These are phyloP conservation scores for Lactarius deliciosus DNA, from an alignment of 768 basidiomycete genomes.

Conservation along the genomic window DNA sequence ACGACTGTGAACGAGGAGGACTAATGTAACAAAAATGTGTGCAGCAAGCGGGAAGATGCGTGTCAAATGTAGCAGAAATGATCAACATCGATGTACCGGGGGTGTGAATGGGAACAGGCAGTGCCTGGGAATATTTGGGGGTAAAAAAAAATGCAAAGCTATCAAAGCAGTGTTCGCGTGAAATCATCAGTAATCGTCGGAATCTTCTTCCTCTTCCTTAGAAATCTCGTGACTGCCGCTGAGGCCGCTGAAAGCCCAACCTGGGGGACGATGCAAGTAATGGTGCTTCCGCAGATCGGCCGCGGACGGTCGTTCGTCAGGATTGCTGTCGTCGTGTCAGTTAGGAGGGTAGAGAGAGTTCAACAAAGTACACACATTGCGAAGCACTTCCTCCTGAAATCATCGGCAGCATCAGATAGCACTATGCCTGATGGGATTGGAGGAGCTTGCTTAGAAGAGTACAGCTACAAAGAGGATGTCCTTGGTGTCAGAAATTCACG, in stretches of 20 bases:
- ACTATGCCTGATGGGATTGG: slow-evolving; percentile 84
- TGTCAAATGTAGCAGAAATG: slow-evolving; percentile 30
- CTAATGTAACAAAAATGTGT: slow-evolving; percentile 30
- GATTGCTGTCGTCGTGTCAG: slow-evolving; percentile 52
- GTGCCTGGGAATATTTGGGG: slow-evolving; percentile 9
- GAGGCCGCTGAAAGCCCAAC: slow-evolving; percentile 70
- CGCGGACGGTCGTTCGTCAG: slow-evolving; percentile 78
- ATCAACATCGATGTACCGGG: slow-evolving; percentile 18
- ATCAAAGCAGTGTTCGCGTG: slow-evolving; percentile 18
- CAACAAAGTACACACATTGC: slow-evolving; percentile 61
- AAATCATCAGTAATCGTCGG: slow-evolving; percentile 28
- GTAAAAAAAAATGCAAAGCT: slow-evolving; percentile 16
- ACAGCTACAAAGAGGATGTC: slow-evolving; percentile 53
- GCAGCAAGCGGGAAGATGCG: slow-evolving; percentile 26
- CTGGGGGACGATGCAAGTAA: slow-evolving; percentile 69
- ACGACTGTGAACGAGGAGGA: slow-evolving; percentile 23
- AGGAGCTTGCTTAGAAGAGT: slow-evolving; percentile 79
- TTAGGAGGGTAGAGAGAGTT: not conserved
- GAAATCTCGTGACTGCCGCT: slow-evolving; percentile 38
- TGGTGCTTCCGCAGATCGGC: slow-evolving; percentile 76
- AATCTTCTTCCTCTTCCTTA: slow-evolving; percentile 21
- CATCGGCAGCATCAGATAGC: slow-evolving; percentile 71
- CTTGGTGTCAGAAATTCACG: slow-evolving; percentile 6
- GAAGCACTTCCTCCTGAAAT: slow-evolving; percentile 88
- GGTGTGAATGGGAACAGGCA: slow-evolving; percentile 17